Conservation (phyloP, 805 yeast species). For the Yamadazyma takamatsuzukensis region DNA sequence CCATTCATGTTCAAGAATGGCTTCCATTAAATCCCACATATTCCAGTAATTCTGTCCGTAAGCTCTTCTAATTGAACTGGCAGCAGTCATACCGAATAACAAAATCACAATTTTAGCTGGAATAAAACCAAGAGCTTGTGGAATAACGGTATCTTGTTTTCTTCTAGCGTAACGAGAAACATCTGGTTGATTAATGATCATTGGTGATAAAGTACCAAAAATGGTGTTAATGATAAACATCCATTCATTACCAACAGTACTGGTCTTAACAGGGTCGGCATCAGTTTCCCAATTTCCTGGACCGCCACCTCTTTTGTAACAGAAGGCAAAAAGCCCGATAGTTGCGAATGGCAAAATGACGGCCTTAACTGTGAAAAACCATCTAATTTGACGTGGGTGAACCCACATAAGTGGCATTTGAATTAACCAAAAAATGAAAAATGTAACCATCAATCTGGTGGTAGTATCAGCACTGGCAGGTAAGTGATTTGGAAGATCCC, state of each 20-base stretch:
- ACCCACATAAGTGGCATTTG: constrained; percentile 13
- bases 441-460: constrained; percentile 7
- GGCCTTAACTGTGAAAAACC: constrained; percentile 10
- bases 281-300: constrained; percentile 12
- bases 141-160: constrained; percentile 10
- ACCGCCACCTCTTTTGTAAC: constrained; percentile 11
- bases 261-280: constrained; percentile 1
- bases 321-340: constrained; percentile 10
- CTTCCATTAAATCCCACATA: constrained; percentile 22
- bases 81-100: constrained; percentile 12
- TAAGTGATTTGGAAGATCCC: constrained; percentile 8
- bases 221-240: constrained; percentile 10
- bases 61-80: constrained; percentile 10
- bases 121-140: constrained; percentile 12
- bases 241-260: constrained; percentile 10
- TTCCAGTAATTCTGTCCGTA: constrained; percentile 22
- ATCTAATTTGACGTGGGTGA: constrained; percentile 12
- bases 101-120: constrained; percentile 12
- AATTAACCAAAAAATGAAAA: constrained; percentile 9
- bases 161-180: constrained; percentile 13
- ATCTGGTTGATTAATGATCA: constrained; percentile 15
- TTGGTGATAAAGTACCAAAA: constrained; percentile 13
- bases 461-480: constrained; percentile 11
- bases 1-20: constrained; percentile 24
- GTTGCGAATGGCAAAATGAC: constrained; percentile 11